Evolutionary conservation across 2,329 filamentous ascomycete genomes (phyloP), one percentile per base, ranked within the genome.

Genomic region (Huntiella moniliformis): DNA sequence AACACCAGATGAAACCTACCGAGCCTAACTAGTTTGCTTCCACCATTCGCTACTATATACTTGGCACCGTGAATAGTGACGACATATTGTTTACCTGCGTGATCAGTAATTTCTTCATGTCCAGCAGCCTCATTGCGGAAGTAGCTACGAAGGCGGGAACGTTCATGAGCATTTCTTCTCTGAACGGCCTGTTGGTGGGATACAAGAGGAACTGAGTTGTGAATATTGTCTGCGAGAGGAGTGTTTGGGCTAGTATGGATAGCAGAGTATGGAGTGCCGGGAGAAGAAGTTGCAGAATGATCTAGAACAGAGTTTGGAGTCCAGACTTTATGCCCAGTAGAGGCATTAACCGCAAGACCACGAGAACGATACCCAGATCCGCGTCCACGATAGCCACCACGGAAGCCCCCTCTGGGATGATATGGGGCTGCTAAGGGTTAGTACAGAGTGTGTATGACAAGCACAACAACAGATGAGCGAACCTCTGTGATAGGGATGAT

Each of bases 181-280:
- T 42, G 40, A 13, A 10, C 7, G 6, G 31, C n/a, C 8, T 11
- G 40, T 13, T 12, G 7, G 8, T 13, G 40, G 16, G 39, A 13
- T 55, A 49, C 59, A 63, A 47, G 59, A 59, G 50, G 70, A n/a
- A 31, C 31, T 16, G 44, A 44, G 31, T 51, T 48, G 1, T 88
- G 73, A 12, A 74, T 73, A 15, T 79, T 74, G 57, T 88, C 92
- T 61, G 92, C 91, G 36, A 92, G 65, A 59, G 92, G 83, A 57
- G 82, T 73, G 57, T 87, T 82, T 42, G 80, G 79, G 58, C 82
- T 82, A 42, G 68, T 79, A 57, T 78, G 82, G 4, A 77, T 73
- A 37, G 91, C 72, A 75, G 80, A 88, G 2, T 42, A 45, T 10
- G 49, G 46, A 6, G 49, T 47, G 3, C 56, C 57, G 31, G 56